phyloP scores from a whole-genome alignment of 2,329 filamentous ascomycete genomes.

The Colletotrichum scovillei region DNA sequence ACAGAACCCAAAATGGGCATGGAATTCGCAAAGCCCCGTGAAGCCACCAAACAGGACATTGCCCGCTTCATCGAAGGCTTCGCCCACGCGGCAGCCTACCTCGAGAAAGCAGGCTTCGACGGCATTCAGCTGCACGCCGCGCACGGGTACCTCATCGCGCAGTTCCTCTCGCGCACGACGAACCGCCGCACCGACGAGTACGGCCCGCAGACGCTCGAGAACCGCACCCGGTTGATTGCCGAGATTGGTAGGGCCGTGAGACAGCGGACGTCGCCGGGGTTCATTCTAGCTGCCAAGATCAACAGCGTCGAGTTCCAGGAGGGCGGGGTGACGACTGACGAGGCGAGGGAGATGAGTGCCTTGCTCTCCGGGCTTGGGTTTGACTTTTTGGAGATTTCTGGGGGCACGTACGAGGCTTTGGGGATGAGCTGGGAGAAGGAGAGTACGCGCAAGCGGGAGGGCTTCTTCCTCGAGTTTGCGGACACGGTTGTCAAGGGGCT shows the following conservation, averaged over 20 bases:
- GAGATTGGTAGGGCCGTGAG: conserved; percentile 53
- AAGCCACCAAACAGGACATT: conserved; percentile 66
- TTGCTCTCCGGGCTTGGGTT: conserved; percentile 60
- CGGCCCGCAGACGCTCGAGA: conserved; percentile 54
- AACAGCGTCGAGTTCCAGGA: conserved; percentile 68
- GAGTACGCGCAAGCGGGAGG: conserved; percentile 65
- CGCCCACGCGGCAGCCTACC: conserved; percentile 69
- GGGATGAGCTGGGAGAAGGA: conserved; percentile 64
- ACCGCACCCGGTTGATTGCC: conserved; percentile 56
- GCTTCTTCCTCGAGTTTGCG: conserved; percentile 72
- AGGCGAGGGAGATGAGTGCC: conserved; percentile 59
- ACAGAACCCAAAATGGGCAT: conserved; percentile 40
- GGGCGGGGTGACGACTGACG: conserved; percentile 61
- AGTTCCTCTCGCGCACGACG: conserved; percentile 61
- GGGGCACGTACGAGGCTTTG: conserved; percentile 68
- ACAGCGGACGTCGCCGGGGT: conserved; percentile 42
- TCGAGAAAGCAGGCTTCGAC: conserved; percentile 71
- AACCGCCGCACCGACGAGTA: conserved; percentile 65
- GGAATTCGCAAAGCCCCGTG: conserved; percentile 59
- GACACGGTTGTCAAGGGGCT: conserved; percentile 58
- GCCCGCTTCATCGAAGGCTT: conserved; percentile 68
- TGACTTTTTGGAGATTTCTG: conserved; percentile 69
- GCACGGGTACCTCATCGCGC: conserved; percentile 65
- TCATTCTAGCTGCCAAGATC: conserved; percentile 66
- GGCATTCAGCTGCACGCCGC: conserved; percentile 64